Evolutionary conservation across 2,329 filamentous ascomycete genomes (phyloP), one percentile per base, ranked within the genome.

Genomic region (Cercospora citrullina): DNA sequence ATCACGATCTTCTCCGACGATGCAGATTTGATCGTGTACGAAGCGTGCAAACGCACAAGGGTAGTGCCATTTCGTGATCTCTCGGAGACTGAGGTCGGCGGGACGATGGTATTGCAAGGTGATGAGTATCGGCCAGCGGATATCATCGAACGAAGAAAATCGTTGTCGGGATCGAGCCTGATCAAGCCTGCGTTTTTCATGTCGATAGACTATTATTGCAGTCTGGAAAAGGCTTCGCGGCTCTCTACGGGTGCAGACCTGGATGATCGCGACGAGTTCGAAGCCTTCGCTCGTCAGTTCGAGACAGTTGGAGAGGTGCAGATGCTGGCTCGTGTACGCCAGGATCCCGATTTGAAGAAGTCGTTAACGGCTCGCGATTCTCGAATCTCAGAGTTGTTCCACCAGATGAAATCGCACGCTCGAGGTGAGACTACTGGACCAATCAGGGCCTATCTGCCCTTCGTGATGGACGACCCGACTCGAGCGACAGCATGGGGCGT

Each of bases 1-100:
- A 70, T 75, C 10, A 85, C 93, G 14, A 82, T 89, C 30, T 79
- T 97, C 6, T 96, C 93, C 0, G 89, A 88, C n/a, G 94, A 98
- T 75, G 96, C 93, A 0, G 94, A 98, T 75, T 84, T 97, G 8
- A 81, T 96, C 0, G 84, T 94, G 0, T 89, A 94, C 76, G 85
- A 92, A 67, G 83, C 94, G 8, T 90, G 89, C 0, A 60, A 76
- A 0, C 71, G 84, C 1, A 90, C 90, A 0, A 82, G 84, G 0
- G 87, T 96, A 0, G 82, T 89, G 0, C 89, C 94, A 66, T 85
- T 96, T 31, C 83, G 85, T 65, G 90, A 92, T 59, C 78, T 94
- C 1, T 83, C 87, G 6, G 70, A 71, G 9, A 39, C 59, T 6
- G 31, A 60, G 7, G 55, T 60, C 6, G 67, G 64, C 10, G 30